Conservation (phyloP, 139 green algal species). For the Diplosphaera chodatii region DNA sequence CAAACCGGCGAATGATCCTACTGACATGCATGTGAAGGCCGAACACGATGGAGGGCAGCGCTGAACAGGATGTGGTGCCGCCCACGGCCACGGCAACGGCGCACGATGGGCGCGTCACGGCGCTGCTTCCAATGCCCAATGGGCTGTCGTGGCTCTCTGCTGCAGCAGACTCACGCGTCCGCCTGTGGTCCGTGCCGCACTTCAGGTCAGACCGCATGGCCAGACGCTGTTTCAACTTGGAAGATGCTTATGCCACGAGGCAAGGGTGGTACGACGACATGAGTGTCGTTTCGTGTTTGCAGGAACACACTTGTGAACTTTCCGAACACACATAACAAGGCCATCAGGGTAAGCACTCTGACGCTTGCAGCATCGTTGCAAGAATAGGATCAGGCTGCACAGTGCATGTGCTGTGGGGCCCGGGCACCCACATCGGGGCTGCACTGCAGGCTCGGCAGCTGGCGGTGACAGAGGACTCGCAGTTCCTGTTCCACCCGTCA, state of each 20-base stretch:
- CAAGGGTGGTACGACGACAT: no score
- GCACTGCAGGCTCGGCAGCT: constrained; percentile 46
- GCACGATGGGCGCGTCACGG: constrained; percentile 37
- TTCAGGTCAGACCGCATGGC: constrained; percentile 3
- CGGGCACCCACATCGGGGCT: no score
- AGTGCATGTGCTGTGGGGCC: no score
- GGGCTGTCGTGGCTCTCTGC: constrained; percentile 56
- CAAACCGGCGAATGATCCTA: no score
- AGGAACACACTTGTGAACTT: constrained; percentile 67
- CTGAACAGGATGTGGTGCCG: not conserved
- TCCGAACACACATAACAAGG: constrained; percentile 47
- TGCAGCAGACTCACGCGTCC: constrained; percentile 67
- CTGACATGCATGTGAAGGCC: no score
- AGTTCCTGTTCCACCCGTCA: constrained; percentile 65
- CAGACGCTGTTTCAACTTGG: no score
- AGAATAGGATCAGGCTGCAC: no score
- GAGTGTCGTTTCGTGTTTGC: no score
- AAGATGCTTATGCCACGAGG: no score
- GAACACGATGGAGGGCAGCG: not conserved
- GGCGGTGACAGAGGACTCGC: constrained; percentile 48
- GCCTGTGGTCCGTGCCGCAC: constrained; percentile 65
- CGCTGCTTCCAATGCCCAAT: constrained; percentile 51
- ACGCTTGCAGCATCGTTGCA: not conserved
- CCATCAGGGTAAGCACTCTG: constrained; percentile 17
- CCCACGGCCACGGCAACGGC: constrained; percentile 1